These are phyloP conservation scores for Chaetothyriales sp. DNA, from an alignment of 2,329 filamentous ascomycete species.

Conservation along the genomic window DNA sequence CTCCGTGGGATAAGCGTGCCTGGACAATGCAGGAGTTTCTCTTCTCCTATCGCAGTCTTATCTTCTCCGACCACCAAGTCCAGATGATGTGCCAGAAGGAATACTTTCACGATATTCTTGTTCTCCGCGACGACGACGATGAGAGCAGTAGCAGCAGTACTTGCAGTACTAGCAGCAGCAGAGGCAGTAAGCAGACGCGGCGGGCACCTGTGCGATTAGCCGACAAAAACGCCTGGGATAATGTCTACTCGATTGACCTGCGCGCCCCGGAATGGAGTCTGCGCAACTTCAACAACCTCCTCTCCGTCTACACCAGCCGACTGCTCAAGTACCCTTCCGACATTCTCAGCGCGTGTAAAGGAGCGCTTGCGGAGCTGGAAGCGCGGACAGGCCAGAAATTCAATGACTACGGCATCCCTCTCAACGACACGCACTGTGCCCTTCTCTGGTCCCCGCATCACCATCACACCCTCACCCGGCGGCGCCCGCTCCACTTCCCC, in stretches of 20 bases:
- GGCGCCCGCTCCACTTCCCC: background rate
- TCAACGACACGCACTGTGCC: background rate
- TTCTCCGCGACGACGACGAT: background rate
- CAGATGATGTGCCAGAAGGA: conserved; percentile 17
- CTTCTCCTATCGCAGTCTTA: conserved; percentile 19
- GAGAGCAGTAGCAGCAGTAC: conserved; percentile 1
- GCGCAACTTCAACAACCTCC: background rate
- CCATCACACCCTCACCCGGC: background rate
- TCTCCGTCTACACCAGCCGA: background rate
- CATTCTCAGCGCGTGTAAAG: background rate
- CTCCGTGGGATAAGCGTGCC: conserved; percentile 9
- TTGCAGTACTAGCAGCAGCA: too few species aligned
- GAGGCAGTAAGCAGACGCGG: too few species aligned
- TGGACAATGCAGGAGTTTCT: conserved; percentile 27
- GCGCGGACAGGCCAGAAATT: background rate
- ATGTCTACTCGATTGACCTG: background rate
- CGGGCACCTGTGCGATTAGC: too few species aligned
- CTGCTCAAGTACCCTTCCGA: background rate
- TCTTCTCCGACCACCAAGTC: conserved; percentile 22
- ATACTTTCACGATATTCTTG: background rate
- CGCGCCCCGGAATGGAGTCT: background rate
- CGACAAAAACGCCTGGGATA: conserved; percentile 4
- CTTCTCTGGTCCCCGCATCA: background rate
- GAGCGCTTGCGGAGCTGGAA: background rate
- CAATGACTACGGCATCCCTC: background rate